Conservation (phyloP, 148 eudicot species). For the Spergularia bocconei region DNA sequence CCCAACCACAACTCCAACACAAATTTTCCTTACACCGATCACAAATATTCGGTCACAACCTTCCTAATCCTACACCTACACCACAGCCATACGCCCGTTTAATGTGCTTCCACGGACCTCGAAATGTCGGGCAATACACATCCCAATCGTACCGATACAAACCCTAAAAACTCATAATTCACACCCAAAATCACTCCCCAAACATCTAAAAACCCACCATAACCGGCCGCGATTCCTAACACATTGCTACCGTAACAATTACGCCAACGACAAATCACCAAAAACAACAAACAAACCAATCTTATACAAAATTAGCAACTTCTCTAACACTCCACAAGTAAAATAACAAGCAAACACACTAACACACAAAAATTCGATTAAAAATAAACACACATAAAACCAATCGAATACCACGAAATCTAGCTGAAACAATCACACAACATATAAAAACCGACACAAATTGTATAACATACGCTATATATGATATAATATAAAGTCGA, state of each 20-base stretch:
- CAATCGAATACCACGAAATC: neutral
- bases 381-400: neutral
- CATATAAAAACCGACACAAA: neutral
- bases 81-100: no score
- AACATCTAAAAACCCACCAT: neutral
- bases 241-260: no score
- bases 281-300: neutral
- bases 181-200: neutral
- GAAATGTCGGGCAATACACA: neutral
- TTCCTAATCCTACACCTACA: neutral
- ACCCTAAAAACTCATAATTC: neutral
- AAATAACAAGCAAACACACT: neutral
- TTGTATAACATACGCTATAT: no score
- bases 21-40: neutral
- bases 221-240: no score
- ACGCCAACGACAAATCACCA: neutral
- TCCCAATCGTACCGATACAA: neutral
- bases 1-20: neutral
- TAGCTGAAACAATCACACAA: neutral
- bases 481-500: neutral
- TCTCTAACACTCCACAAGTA: neutral
- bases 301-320: neutral
- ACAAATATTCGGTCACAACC: neutral
- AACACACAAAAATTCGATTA: neutral
- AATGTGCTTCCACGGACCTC: neutral